Conservation (phyloP, 768 basidiomycete species). For the Rhizopogon rudus region DNA sequence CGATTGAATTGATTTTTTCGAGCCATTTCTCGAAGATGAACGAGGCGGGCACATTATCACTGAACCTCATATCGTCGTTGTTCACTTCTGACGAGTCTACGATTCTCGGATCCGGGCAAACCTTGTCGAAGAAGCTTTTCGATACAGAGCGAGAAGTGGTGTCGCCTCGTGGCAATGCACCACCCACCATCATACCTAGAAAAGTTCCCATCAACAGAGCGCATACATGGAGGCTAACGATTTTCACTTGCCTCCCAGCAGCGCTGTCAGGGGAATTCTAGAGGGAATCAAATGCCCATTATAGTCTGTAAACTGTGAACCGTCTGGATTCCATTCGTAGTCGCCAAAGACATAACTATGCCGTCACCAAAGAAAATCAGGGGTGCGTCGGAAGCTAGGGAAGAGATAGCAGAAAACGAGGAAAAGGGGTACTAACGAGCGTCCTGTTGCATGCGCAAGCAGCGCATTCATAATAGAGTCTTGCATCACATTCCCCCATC, state of each 20-base stretch:
- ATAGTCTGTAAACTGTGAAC: conserved; percentile 31
- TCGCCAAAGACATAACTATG: conserved; percentile 39
- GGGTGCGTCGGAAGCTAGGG: not conserved
- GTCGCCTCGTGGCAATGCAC: conserved; percentile 28
- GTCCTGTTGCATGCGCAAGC: conserved; percentile 28
- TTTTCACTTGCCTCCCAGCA: conserved; percentile 29
- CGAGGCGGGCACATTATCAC: conserved; percentile 18
- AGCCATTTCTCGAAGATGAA: conserved; percentile 35
- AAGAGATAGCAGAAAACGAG: not conserved
- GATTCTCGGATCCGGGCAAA: conserved; percentile 34
- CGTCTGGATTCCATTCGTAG: conserved; percentile 34
- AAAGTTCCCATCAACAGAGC: not conserved
- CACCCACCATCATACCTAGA: conserved; percentile 38
- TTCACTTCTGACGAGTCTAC: conserved; percentile 26
- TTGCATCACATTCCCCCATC: conserved; percentile 39
- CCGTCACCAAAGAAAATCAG: conserved; percentile 2
- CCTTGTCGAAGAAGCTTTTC: conserved; percentile 32
- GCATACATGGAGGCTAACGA: not conserved
- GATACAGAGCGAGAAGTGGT: conserved; percentile 31
- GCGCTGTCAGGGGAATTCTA: conserved; percentile 35
- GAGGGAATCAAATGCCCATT: conserved; percentile 34
- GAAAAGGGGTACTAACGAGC: conserved; percentile 24
- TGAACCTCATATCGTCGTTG: conserved; percentile 23
- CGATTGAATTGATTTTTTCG: conserved; percentile 25
- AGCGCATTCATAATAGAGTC: conserved; percentile 32